phyloP scores from a whole-genome alignment of 2,329 filamentous ascomycete genomes.

The Paecilomyces fulvus region DNA sequence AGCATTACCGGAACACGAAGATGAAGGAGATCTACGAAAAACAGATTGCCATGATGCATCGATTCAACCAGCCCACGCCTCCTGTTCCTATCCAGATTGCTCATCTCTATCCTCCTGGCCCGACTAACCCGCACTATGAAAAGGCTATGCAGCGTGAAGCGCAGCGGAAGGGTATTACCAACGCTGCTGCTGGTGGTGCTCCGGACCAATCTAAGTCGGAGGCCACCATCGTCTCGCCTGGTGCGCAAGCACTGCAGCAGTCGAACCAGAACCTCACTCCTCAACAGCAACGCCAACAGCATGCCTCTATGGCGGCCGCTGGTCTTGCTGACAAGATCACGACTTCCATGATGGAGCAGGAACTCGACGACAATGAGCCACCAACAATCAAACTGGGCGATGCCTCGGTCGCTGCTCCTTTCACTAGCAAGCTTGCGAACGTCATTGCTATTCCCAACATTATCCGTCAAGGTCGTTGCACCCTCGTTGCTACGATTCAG shows the following conservation, averaged over 20 bases:
- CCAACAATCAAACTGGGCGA: constrained; percentile 96
- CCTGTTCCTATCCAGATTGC: constrained; percentile 88
- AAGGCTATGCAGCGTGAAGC: constrained; percentile 86
- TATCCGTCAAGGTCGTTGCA: constrained; percentile 94
- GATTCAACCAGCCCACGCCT: constrained; percentile 90
- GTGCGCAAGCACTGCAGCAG: constrained; percentile 52
- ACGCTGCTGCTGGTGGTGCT: constrained; percentile 41
- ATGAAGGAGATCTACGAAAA: constrained; percentile 99
- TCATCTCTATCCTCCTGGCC: constrained; percentile 86
- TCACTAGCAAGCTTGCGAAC: constrained; percentile 95
- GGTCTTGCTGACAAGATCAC: constrained; percentile 81
- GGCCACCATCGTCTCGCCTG: constrained; percentile 60
- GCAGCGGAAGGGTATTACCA: constrained; percentile 62
- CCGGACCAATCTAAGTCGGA: constrained; percentile 48
- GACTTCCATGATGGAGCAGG: constrained; percentile 77
- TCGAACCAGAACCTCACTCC: constrained; percentile 40
- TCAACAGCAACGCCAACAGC: constrained; percentile 44
- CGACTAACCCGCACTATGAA: constrained; percentile 84
- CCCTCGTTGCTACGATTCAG: constrained; percentile 94
- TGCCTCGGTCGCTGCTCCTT: constrained; percentile 91
- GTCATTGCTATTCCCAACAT: constrained; percentile 97
- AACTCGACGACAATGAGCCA: constrained; percentile 81
- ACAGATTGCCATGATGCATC: constrained; percentile 80
- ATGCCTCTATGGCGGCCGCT: constrained; percentile 62
- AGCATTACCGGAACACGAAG: constrained; percentile 87